These are phyloP conservation scores for Aspergillus fischeri DNA, from an alignment of 2,329 filamentous ascomycete species.

Conservation along the genomic window DNA sequence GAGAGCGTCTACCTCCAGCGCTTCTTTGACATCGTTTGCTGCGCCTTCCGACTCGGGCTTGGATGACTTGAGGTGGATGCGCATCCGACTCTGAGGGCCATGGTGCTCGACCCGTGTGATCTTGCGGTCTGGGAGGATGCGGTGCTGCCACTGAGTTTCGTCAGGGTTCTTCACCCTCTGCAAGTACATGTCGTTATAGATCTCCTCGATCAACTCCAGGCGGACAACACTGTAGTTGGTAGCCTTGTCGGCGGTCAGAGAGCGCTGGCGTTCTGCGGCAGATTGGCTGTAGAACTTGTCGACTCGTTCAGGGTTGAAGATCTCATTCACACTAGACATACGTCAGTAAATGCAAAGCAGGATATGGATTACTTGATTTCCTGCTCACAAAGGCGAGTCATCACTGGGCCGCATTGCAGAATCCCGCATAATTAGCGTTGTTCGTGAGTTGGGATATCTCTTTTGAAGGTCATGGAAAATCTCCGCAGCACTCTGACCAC, in stretches of 20 bases:
- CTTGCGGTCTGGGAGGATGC: slow-evolving; percentile 67
- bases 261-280: slow-evolving; percentile 56
- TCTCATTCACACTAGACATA: slow-evolving; percentile 74
- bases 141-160: slow-evolving; percentile 73
- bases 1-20: slow-evolving; percentile 71
- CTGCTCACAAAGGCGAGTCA: slow-evolving; percentile 83
- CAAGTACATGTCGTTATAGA: slow-evolving; percentile 84
- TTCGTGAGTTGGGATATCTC: slow-evolving; percentile 76
- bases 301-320: slow-evolving; percentile 86
- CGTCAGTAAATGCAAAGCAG: slow-evolving; percentile 5
- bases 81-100: slow-evolving; percentile 49
- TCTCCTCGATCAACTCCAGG: slow-evolving; percentile 79
- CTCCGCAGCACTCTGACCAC: slow-evolving; percentile 89
- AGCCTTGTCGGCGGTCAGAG: slow-evolving; percentile 66
- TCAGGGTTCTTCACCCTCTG: slow-evolving; percentile 70
- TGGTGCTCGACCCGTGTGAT: slow-evolving; percentile 60
- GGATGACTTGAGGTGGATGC: slow-evolving; percentile 56
- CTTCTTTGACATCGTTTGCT: slow-evolving; percentile 49
- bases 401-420: slow-evolving; percentile 85
- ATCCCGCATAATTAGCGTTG: slow-evolving; percentile 74
- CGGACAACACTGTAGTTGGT: slow-evolving; percentile 96
- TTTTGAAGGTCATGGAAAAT: slow-evolving; percentile 86
- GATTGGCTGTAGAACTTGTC: slow-evolving; percentile 70
- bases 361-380: background rate
- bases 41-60: slow-evolving; percentile 27